Evolutionary conservation across 106 monocot genomes (phyloP), one percentile per base, ranked within the genome.

Genomic region (Gastrodia elata): DNA sequence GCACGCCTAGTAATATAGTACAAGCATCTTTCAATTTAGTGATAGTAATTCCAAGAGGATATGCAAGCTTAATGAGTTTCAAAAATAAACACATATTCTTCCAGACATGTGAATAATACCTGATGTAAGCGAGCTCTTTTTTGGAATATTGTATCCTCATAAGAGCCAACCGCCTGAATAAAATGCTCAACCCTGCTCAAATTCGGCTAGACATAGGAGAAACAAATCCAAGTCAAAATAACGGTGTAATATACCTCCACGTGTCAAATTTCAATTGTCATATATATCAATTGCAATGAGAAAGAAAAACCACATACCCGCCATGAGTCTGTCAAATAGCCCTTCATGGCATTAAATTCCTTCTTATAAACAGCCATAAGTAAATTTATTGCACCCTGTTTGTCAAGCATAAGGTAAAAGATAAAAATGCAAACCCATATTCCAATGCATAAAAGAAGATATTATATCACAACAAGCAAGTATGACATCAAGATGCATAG

Each of bases 101-200:
- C 36, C 35, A 40, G 24, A 9, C 4, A 22, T 22, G n/a, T 3
- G 0, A 24, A 8, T 77, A 34, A 42, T 41, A 95, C 94, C 91
- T 91, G 94, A 79, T 95, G 91, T 73, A 95, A 76, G 27, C 87
- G 91, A 80, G 89, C 83, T 83, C 94, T 87, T 82, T 95, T 95
- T 73, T 92, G 89, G 70, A 95, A 95, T 71, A 95, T 95, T 64
- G 73, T 87, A 78, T 95, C 94, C 80, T 95, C 94, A 73, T 80
- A 95, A 5, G 91, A 83, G 32, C 94, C 94, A 2, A 95, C 91
- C 57, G 91, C 85, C 73, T 95, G 94, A 79, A 95, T 95, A 84
- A 95, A 95, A 80, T 87, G 94, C 73, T 95, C 91, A 10, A 95
- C 94, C 82, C 73, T 89, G 74, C 80, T 78, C 75, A 95, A 80